Conservation (phyloP, 768 basidiomycete species). For the Ramaria sp. region DNA sequence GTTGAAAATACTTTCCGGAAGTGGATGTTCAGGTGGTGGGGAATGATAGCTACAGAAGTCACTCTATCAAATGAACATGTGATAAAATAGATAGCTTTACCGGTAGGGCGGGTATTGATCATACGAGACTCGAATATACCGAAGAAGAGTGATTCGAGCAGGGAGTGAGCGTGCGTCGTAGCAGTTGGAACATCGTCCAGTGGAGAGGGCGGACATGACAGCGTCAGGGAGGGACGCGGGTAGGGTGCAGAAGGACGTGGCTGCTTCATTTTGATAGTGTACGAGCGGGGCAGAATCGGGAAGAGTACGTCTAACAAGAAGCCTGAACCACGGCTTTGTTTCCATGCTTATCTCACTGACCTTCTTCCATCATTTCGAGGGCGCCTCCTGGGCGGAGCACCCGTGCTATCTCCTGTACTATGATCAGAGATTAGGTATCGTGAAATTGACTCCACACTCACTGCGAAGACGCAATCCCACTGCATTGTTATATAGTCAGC, state of each 20-base stretch:
- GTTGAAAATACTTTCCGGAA: constrained; percentile 56
- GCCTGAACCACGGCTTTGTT: neutral
- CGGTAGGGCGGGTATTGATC: constrained; percentile 59
- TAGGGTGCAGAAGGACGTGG: constrained; percentile 38
- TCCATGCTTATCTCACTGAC: constrained; percentile 24
- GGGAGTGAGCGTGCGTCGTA: constrained; percentile 52
- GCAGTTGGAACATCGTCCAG: constrained; percentile 17
- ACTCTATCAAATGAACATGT: neutral
- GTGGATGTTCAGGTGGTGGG: constrained; percentile 59
- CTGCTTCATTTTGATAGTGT: constrained; percentile 52
- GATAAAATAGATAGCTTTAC: constrained; percentile 21
- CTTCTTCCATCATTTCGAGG: constrained; percentile 66
- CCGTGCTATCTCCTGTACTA: constrained; percentile 57
- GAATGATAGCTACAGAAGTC: constrained; percentile 42
- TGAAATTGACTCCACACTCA: constrained; percentile 19
- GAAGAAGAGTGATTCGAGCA: constrained; percentile 56
- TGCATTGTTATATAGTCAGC: constrained; percentile 17
- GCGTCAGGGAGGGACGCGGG: constrained; percentile 23
- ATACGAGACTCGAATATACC: constrained; percentile 63
- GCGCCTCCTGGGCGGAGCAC: constrained; percentile 60
- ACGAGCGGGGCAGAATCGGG: constrained; percentile 69
- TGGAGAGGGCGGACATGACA: constrained; percentile 24
- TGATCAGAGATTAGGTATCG: neutral
- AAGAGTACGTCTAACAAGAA: constrained; percentile 52
- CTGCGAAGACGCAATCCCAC: constrained; percentile 65